Conservation (phyloP, 2,329 filamentous ascomycete genomes). For the Cercospora brassicicola region DNA sequence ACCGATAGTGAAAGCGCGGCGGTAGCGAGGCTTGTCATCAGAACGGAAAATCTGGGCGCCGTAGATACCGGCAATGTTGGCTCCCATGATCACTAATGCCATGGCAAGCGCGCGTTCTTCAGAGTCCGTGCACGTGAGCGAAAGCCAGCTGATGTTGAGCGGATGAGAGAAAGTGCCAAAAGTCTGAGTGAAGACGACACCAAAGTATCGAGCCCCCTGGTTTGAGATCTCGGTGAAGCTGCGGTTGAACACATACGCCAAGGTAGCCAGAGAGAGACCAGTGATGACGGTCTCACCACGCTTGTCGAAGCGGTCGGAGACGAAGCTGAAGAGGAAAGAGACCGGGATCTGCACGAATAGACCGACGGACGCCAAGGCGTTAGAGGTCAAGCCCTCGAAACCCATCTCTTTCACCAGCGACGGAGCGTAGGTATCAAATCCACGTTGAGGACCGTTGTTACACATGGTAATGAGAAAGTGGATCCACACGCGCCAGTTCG, state of each 20-base stretch:
- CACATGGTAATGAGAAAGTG: slow-evolving; percentile 39
- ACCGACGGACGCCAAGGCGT: slow-evolving; percentile 40
- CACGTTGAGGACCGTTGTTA: slow-evolving; percentile 37
- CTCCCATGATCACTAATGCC: slow-evolving; percentile 63
- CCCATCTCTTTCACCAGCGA: slow-evolving; percentile 36
- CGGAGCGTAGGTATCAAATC: slow-evolving; percentile 39
- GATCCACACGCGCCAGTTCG: slow-evolving; percentile 38
- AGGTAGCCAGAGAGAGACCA: slow-evolving; percentile 50
- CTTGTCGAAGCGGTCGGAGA: slow-evolving; percentile 54
- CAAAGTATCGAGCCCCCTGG: slow-evolving; percentile 43
- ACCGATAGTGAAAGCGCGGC: slow-evolving; percentile 52
- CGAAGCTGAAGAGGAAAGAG: slow-evolving; percentile 54
- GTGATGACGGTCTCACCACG: slow-evolving; percentile 56
- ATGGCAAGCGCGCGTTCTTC: slow-evolving; percentile 61
- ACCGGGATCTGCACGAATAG: slow-evolving; percentile 48
- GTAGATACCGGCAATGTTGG: slow-evolving; percentile 62
- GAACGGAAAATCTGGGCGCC: slow-evolving; percentile 61
- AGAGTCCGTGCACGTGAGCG: slow-evolving; percentile 56
- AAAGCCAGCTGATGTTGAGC: slow-evolving; percentile 63
- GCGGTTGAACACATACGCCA: slow-evolving; percentile 58
- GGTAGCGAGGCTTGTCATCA: slow-evolving; percentile 55
- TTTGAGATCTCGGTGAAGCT: slow-evolving; percentile 49
- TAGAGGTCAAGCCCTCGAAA: slow-evolving; percentile 34
- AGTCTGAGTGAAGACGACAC: slow-evolving; percentile 57
- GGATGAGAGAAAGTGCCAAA: slow-evolving; percentile 59